These are phyloP conservation scores for Suillus ampliporus DNA, from an alignment of 768 basidiomycete species.

Conservation along the genomic window DNA sequence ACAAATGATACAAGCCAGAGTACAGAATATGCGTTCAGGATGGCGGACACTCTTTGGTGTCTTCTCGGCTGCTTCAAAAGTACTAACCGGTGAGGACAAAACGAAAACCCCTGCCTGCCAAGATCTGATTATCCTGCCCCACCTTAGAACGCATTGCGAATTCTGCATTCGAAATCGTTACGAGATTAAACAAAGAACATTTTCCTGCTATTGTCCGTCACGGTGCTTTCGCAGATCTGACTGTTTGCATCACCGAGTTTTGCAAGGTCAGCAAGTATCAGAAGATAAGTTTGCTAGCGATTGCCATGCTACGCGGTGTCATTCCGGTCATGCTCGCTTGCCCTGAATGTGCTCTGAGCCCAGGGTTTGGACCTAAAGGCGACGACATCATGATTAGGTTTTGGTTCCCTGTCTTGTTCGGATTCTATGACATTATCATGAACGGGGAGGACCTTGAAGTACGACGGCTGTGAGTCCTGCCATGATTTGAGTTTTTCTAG, in stretches of 20 bases:
- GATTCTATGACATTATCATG: constrained; percentile 99
- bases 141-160: constrained; percentile 82
- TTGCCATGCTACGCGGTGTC: constrained; percentile 93
- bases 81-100: constrained; percentile 69
- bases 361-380: constrained; percentile 43
- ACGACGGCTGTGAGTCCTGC: constrained; percentile 80
- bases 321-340: constrained; percentile 91
- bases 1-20: constrained; percentile 97
- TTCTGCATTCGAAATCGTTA: constrained; percentile 96
- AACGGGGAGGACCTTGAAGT: constrained; percentile 99
- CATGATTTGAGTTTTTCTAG: background rate
- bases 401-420: constrained; percentile 96
- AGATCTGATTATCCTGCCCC: constrained; percentile 3
- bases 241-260: constrained; percentile 98
- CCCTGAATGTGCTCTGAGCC: constrained; percentile 63
- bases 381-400: constrained; percentile 94
- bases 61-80: constrained; percentile 95
- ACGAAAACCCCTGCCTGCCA: background rate
- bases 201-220: constrained; percentile 90
- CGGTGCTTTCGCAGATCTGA: constrained; percentile 94
- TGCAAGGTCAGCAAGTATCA: constrained; percentile 99
- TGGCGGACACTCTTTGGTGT: constrained; percentile 99
- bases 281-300: constrained; percentile 94
- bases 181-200: constrained; percentile 87
- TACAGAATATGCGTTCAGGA: constrained; percentile 94